Conservation (phyloP, 2,329 filamentous ascomycete genomes). For the Microsporum audouinii region DNA sequence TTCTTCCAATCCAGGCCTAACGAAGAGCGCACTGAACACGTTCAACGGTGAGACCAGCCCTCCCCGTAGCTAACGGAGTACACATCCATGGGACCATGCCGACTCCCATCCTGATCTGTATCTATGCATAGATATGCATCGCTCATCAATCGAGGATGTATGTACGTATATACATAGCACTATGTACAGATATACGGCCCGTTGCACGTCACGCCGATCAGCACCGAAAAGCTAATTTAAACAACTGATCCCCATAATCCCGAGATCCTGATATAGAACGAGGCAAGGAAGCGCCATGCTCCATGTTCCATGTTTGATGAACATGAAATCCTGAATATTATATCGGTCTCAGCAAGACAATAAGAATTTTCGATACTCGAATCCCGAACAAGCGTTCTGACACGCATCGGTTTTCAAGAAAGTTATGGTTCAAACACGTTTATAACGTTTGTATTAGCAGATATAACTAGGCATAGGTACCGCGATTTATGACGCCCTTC, state of each 20-base stretch:
- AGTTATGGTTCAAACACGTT: background rate
- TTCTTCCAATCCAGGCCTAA: background rate
- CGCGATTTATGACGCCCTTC: background rate
- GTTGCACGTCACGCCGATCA: conserved; percentile 4
- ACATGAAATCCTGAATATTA: background rate
- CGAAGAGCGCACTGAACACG: background rate
- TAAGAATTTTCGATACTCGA: background rate
- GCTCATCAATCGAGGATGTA: background rate
- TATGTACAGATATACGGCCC: background rate
- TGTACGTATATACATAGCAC: background rate
- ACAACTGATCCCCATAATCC: conserved; percentile 1
- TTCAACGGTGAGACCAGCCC: background rate
- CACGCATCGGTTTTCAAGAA: background rate
- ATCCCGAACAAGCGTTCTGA: background rate
- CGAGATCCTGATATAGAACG: conserved; percentile 1
- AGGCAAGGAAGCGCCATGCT: background rate
- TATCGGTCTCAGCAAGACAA: background rate
- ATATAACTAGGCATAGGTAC: background rate
- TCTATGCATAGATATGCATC: background rate
- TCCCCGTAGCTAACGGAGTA: background rate
- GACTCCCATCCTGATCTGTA: background rate
- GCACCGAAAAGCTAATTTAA: conserved; percentile 3
- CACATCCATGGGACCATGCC: background rate
- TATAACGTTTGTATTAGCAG: background rate
- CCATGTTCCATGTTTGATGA: conserved; percentile 3